A percentile compares a stretch with the other conserved stretches of the same genome.
Conservation (phyloP, 352 stramenopile species). For the Phytophthora sp. region DNA sequence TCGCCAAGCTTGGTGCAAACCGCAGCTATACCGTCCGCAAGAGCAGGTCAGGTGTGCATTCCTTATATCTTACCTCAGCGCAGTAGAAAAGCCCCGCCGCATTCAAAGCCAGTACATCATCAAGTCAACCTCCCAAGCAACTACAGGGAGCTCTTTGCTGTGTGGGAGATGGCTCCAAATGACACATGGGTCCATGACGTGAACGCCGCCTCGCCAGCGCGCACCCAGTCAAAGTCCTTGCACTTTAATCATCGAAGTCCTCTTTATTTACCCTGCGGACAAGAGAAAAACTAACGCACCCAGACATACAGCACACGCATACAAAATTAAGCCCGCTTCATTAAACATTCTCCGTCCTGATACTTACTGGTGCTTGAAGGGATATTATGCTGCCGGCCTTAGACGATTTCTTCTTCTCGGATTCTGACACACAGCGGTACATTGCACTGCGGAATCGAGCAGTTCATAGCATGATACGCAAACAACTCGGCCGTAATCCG, state of each 20-base stretch:
- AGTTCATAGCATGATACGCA: constrained; percentile 61
- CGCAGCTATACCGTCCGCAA: not conserved
- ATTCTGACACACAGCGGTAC: constrained; percentile 52
- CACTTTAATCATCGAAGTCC: not conserved
- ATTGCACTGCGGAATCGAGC: constrained; percentile 41
- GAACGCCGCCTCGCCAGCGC: not conserved
- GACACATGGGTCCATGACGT: not conserved
- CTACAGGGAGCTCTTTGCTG: not conserved
- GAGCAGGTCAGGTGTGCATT: not conserved
- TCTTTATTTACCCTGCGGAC: constrained; percentile 12
- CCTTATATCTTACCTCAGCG: not conserved
- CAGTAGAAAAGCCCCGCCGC: not conserved
- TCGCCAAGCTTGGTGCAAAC: not conserved
- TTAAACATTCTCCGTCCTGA: constrained; percentile 11
- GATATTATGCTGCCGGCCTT: constrained; percentile 7
- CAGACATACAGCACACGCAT: not conserved
- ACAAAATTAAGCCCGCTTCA: constrained; percentile 7
- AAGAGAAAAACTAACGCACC: not conserved
- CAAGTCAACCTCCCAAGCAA: not conserved
- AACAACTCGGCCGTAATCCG: constrained; percentile 57
- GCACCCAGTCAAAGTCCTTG: not conserved
- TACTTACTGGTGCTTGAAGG: constrained; percentile 16
- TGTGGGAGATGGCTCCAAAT: not conserved
- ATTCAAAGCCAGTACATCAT: not conserved
- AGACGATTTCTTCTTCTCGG: constrained; percentile 56